Percentiles rank a stretch among this genome's conserved stretches.
Evolutionary conservation across 306 rosid species (phyloP).

Genomic region (Ochetophila trinervis): DNA sequence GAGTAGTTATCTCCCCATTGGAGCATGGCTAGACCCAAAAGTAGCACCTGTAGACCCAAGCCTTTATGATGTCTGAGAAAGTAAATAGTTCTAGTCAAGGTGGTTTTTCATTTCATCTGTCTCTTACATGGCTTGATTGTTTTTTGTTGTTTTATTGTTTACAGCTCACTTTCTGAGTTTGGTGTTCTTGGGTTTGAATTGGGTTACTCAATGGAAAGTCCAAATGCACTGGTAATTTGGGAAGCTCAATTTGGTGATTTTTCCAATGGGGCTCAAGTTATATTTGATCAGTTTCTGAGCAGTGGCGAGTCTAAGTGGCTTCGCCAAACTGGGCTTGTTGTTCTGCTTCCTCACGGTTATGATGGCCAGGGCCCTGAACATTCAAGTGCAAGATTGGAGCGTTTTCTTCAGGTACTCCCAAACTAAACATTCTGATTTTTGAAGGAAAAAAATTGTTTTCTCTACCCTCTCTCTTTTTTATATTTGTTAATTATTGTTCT

Average conservation of each 20-base stretch:
- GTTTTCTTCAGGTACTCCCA: slow-evolving; percentile 81
- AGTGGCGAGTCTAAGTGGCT: slow-evolving; percentile 98
- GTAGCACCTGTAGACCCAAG: neutral
- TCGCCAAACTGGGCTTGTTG: slow-evolving; percentile 90
- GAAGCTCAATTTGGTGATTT: slow-evolving; percentile 99
- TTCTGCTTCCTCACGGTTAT: slow-evolving; percentile 94
- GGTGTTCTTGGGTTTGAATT: slow-evolving; percentile 97
- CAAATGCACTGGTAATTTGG: slow-evolving; percentile 91
- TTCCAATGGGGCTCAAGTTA: slow-evolving; percentile 95
- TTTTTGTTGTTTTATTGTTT: slow-evolving; percentile 8
- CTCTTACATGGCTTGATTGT: slow-evolving; percentile 20
- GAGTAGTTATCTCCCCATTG: neutral
- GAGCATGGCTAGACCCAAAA: neutral
- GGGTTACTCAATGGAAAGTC: slow-evolving; percentile 98
- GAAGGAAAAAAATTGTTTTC: neutral
- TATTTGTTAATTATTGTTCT: neutral
- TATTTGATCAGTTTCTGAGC: slow-evolving; percentile 88
- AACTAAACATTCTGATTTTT: neutral
- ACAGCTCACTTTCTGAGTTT: slow-evolving; percentile 92
- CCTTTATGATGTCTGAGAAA: neutral
- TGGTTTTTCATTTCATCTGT: slow-evolving; percentile 4
- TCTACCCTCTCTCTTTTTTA: neutral
- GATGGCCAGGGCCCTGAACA: slow-evolving; percentile 99
- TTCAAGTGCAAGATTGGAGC: slow-evolving; percentile 86
- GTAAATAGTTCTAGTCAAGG: slow-evolving; percentile 2